Conservation (phyloP, 2,329 filamentous ascomycete species). For the Podosphaera xanthii region DNA sequence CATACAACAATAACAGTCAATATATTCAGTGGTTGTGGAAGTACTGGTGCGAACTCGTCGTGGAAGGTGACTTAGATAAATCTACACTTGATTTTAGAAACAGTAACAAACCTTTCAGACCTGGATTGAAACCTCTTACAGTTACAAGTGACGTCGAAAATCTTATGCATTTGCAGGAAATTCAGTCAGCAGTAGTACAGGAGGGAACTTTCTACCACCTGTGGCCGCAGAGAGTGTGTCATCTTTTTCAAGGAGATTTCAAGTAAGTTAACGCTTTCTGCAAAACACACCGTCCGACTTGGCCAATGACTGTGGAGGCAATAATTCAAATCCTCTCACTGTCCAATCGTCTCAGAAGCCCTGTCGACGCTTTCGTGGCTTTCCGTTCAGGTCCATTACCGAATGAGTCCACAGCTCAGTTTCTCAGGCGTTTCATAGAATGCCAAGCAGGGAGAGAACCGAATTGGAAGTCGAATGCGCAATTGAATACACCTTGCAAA, state of each 20-base stretch:
- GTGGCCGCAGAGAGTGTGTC: too few species aligned
- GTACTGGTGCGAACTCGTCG: not conserved
- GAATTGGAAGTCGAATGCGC: not conserved
- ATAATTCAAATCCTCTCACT: not conserved
- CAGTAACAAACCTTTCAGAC: not conserved
- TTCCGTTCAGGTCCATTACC: not conserved
- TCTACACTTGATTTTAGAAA: not conserved
- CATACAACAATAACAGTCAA: not conserved
- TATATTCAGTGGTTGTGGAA: not conserved
- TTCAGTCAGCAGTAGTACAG: too few species aligned
- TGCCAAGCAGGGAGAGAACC: not conserved
- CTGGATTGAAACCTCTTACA: not conserved
- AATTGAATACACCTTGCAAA: conserved; percentile 1
- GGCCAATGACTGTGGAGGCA: not conserved
- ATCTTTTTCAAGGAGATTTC: too few species aligned
- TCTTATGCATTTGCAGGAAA: too few species aligned
- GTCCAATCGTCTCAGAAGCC: not conserved
- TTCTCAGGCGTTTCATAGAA: not conserved
- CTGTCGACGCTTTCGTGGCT: not conserved
- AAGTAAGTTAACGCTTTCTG: too few species aligned
- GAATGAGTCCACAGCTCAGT: not conserved
- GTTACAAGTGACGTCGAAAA: too few species aligned
- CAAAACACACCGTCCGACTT: not conserved
- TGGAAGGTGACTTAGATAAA: too few species aligned
- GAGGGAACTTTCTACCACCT: too few species aligned